A percentile compares a stretch with the other conserved stretches of the same genome.
Conservation (phyloP, 2,329 filamentous ascomycete genomes). For the Onygenales sp. region DNA sequence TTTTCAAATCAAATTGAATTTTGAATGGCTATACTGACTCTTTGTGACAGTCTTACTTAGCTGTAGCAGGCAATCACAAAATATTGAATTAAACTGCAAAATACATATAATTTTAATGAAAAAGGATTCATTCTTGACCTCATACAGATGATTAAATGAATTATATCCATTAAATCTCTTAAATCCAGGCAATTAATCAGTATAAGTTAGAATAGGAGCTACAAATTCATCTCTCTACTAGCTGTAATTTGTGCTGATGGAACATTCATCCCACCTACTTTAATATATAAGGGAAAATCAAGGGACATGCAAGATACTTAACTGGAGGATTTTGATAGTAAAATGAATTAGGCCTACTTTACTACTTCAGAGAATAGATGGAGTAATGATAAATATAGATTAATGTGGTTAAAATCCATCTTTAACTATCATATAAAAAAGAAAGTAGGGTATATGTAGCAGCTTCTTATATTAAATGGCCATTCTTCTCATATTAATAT, state of each 20-base stretch:
- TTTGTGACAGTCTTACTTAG: neutral
- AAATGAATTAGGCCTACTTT: too few relatives aligned
- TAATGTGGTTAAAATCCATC: neutral
- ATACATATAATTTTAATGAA: slow-evolving; percentile 9
- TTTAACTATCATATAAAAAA: too few relatives aligned
- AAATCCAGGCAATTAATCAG: neutral
- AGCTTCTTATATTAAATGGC: too few relatives aligned
- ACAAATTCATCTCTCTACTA: slow-evolving; percentile 3
- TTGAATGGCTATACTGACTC: too few relatives aligned
- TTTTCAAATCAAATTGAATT: too few relatives aligned
- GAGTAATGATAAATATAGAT: slow-evolving; percentile 1
- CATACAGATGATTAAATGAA: neutral
- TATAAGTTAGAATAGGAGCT: neutral
- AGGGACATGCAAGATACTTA: too few relatives aligned
- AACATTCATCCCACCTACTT: neutral
- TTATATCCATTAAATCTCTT: slow-evolving; percentile 1
- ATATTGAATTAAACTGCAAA: slow-evolving; percentile 3
- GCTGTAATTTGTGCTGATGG: neutral
- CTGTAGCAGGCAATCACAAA: slow-evolving; percentile 1
- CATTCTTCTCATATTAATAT: too few relatives aligned
- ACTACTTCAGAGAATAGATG: neutral
- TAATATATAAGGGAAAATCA: neutral
- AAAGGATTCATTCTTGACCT: slow-evolving; percentile 4
- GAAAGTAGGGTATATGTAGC: too few relatives aligned
- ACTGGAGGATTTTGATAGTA: too few relatives aligned